A percentile compares a stretch with the other conserved stretches of the same genome.
Conservation (phyloP, 2,329 filamentous ascomycete species). For the Fusarium solani-melongenae region DNA sequence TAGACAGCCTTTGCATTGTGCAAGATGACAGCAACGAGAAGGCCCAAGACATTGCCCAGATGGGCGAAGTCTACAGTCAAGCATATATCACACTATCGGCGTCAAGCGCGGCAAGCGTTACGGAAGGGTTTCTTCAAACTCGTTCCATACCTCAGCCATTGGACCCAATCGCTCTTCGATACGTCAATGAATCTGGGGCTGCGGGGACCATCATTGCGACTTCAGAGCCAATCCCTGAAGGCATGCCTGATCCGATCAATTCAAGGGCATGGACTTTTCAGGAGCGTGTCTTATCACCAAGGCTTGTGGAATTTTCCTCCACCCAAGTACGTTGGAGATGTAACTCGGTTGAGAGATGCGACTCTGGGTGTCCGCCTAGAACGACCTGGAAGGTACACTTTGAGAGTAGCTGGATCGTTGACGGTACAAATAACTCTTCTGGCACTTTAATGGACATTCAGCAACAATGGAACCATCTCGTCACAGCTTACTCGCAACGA, state of each 20-base stretch:
- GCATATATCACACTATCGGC: neutral
- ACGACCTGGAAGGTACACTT: neutral
- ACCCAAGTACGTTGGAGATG: neutral
- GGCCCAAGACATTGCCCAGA: neutral
- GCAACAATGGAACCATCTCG: neutral
- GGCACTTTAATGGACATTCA: too few species aligned
- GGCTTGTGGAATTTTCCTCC: neutral
- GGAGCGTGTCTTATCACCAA: neutral
- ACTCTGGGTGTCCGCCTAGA: neutral
- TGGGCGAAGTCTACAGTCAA: neutral
- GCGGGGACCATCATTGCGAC: neutral
- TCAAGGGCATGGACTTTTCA: neutral
- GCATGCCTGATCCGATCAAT: neutral
- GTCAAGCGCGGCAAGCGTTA: neutral
- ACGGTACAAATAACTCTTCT: too few species aligned
- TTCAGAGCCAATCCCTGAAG: neutral
- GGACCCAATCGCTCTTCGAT: neutral
- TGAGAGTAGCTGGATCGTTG: neutral
- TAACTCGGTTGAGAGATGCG: neutral
- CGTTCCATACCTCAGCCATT: neutral
- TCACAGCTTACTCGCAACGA: neutral
- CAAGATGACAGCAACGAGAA: neutral
- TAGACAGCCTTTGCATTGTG: conserved; percentile 9
- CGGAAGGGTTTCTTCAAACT: neutral
- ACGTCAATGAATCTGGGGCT: neutral